Percentiles rank a stretch among this genome's conserved stretches.
Conservation (phyloP, 495 filamentous ascomycete species). For the Trichoderma asperelloides region DNA sequence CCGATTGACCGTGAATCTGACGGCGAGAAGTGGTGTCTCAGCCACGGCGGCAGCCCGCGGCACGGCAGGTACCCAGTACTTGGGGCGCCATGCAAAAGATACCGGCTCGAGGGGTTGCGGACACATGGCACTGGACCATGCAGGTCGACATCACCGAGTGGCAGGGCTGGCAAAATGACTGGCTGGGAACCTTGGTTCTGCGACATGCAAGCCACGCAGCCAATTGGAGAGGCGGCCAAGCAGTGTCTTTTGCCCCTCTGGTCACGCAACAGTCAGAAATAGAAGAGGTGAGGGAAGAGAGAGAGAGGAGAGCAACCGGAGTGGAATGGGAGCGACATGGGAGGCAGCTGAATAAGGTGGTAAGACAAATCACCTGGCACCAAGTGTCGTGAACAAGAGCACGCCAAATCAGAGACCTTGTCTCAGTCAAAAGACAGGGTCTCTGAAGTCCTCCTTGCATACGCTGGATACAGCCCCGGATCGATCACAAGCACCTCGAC, state of each 20-base stretch:
- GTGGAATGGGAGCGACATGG: not conserved
- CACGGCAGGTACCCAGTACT: not conserved
- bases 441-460: not conserved
- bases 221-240: not conserved
- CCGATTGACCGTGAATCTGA: slow-evolving; percentile 3
- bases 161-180: not conserved
- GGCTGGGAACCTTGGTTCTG: not conserved
- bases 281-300: not conserved
- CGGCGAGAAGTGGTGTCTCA: not conserved
- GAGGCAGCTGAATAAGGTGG: not conserved
- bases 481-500: not conserved
- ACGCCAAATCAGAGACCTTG: not conserved
- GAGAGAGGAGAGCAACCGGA: not conserved
- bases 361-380: not conserved
- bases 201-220: not conserved
- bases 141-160: slow-evolving; percentile 2
- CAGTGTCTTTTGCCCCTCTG: not conserved
- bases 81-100: not conserved
- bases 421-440: too few species aligned
- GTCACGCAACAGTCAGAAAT: not conserved
- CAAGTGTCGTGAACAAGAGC: slow-evolving; percentile 6
- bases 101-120: not conserved
- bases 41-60: slow-evolving; percentile 1
- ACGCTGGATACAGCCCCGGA: not conserved
- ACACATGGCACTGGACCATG: not conserved